Conservation (phyloP, 345 rosid species). For the Bretschneidera sinensis region DNA sequence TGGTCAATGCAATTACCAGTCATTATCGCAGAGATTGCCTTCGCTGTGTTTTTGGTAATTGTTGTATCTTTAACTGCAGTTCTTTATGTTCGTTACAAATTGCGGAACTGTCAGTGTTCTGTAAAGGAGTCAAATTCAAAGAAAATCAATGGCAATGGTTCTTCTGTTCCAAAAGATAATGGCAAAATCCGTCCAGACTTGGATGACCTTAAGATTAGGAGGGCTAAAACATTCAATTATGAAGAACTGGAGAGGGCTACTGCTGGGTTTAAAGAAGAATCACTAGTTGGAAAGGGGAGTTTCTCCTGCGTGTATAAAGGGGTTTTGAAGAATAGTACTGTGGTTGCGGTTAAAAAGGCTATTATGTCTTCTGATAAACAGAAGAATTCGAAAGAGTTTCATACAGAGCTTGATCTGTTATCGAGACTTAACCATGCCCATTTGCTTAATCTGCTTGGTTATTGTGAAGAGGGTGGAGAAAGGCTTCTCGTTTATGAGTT, state of each 20-base stretch:
- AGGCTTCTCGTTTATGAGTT: conserved; percentile 96
- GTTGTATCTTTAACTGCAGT: conserved; percentile 51
- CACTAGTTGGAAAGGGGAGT: conserved; percentile 90
- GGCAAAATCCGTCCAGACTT: conserved; percentile 50
- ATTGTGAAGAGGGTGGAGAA: conserved; percentile 93
- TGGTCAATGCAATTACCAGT: conserved; percentile 88
- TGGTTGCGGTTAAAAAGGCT: conserved; percentile 91
- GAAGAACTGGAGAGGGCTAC: conserved; percentile 89
- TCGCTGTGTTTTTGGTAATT: conserved; percentile 60
- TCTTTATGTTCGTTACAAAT: conserved; percentile 62
- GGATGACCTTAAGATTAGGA: conserved; percentile 75
- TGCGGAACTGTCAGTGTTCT: conserved; percentile 70
- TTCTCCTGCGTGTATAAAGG: conserved; percentile 97
- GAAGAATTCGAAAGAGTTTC: conserved; percentile 91
- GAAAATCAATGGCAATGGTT: conserved; percentile 32
- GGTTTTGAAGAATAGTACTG: conserved; percentile 66
- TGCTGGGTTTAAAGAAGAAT: conserved; percentile 78
- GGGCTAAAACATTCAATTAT: conserved; percentile 73
- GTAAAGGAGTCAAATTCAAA: conserved; percentile 38
- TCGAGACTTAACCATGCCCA: conserved; percentile 98
- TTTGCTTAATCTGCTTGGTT: conserved; percentile 85
- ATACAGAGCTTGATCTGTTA: conserved; percentile 81
- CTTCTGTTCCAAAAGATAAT: conserved; percentile 45
- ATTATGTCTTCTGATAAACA: conserved; percentile 76
- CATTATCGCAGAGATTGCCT: conserved; percentile 66